Evolutionary conservation across 140 eudicot genomes (phyloP), one percentile per base, ranked within the genome.

Genomic region (Ambrosia hybrid): DNA sequence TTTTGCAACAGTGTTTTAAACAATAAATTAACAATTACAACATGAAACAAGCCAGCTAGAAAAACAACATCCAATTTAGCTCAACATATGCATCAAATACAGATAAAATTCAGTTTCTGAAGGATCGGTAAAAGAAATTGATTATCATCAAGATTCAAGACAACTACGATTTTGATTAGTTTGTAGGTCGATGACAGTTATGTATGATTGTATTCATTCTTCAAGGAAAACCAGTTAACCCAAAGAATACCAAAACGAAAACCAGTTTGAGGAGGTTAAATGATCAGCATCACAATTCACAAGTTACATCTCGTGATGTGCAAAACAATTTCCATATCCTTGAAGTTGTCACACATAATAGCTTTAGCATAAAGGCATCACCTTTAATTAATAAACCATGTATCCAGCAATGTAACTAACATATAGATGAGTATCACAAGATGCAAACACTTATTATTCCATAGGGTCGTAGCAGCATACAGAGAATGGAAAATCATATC

Each of bases 201-300:
- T 4, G 65, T 30, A 30, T 30, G 34, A 2, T 30, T 30, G 34
- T 11, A 30, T 59, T 59, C 43, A 59, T 8, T 30, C 41, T 26
- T 59, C 65, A 30, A 10, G 41, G 33, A 55, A 48, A 51, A 51
- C 57, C 15, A 51, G 57, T 51, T 51, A 14, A 51, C 57, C 21
- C 57, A n/a, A 16, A 55, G 5, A 57, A 57, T 41, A 9, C 21
- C 57, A 52, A 52, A 52, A 52, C 4, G 10, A 26, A 58, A 58
- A 58, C n/a, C 15, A 58, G 39, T 58, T 58, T 58, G 39, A 58
- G 14, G 64, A 58, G 39, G 39, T 58, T 58, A 58, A 58, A 58
- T 26, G 64, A 21, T 58, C 64, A 30, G 9, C 41, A 60, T 60
- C 43, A 60, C 3, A 60, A 9, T 60, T 60, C 15, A 60, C 66